These are phyloP conservation scores for Obba rivulosa DNA, from an alignment of 768 basidiomycete genomes.

Conservation along the genomic window DNA sequence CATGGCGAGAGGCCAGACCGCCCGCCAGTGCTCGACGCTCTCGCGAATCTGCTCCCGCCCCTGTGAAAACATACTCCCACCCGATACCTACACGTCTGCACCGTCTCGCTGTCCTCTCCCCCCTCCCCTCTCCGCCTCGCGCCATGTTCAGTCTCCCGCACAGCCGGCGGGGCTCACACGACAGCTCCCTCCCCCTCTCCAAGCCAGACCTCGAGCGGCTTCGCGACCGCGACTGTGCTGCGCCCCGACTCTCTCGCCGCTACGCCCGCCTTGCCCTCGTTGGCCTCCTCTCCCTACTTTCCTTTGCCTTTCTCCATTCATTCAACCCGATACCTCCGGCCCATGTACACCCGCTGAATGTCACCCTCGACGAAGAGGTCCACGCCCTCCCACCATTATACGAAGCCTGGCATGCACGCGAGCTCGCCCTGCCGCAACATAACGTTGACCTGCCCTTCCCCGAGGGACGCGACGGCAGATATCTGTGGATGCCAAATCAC, in stretches of 20 bases:
- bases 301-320: constrained; percentile 2
- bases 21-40: too few species aligned
- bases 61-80: neutral
- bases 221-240: too few species aligned
- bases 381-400: constrained; percentile 22
- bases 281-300: neutral
- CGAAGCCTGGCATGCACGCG: constrained; percentile 16
- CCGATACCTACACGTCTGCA: neutral
- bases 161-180: neutral
- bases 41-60: too few species aligned
- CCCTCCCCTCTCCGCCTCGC: neutral
- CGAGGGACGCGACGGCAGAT: constrained; percentile 15
- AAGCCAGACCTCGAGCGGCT: too few species aligned
- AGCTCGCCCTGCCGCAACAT: constrained; percentile 23
- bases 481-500: constrained; percentile 15
- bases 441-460: constrained; percentile 15
- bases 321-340: neutral
- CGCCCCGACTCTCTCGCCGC: neutral
- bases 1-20: too few species aligned
- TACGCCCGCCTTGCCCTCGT: constrained; percentile 4
- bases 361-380: constrained; percentile 1
- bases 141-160: neutral
- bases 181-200: too few species aligned
- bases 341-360: neutral
- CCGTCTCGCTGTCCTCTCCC: neutral